Evolutionary conservation across 169 alveolate species (phyloP).

Genomic region (Theileria orientalis): DNA sequence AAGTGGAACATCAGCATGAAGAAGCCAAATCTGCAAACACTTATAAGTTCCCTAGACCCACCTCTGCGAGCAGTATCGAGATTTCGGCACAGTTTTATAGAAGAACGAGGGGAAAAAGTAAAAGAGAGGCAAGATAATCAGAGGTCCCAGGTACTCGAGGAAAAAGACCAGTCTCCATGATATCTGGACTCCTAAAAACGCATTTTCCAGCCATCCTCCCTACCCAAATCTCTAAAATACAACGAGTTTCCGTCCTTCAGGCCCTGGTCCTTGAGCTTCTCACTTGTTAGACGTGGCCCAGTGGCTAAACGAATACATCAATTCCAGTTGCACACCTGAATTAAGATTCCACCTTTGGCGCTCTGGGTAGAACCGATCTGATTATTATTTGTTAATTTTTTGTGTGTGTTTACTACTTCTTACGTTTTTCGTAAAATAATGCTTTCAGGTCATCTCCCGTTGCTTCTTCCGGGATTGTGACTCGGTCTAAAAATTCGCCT

Average conservation of each 20-base stretch:
- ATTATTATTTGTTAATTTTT: too few species aligned
- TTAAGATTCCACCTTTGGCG: constrained; percentile 79
- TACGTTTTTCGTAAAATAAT: constrained; percentile 68
- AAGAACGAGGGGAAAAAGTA: constrained; percentile 77
- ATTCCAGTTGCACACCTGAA: constrained; percentile 46
- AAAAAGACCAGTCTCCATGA: constrained; percentile 95
- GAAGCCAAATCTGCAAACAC: constrained; percentile 75
- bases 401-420: background rate
- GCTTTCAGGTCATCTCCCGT: constrained; percentile 69
- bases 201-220: background rate
- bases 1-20: constrained; percentile 90
- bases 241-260: constrained; percentile 74
- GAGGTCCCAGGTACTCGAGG: constrained; percentile 97
- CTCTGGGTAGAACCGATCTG: constrained; percentile 82
- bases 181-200: constrained; percentile 88
- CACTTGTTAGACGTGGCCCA: constrained; percentile 58
- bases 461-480: constrained; percentile 66
- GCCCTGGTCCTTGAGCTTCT: constrained; percentile 60
- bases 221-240: constrained; percentile 79
- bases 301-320: constrained; percentile 36
- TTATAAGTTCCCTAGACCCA: background rate
- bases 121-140: constrained; percentile 88
- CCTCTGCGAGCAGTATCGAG: constrained; percentile 20
- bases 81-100: background rate
- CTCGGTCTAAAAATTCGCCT: constrained; percentile 74